phyloP scores from a whole-genome alignment of 345 rosid species.

The Linum tenue region DNA sequence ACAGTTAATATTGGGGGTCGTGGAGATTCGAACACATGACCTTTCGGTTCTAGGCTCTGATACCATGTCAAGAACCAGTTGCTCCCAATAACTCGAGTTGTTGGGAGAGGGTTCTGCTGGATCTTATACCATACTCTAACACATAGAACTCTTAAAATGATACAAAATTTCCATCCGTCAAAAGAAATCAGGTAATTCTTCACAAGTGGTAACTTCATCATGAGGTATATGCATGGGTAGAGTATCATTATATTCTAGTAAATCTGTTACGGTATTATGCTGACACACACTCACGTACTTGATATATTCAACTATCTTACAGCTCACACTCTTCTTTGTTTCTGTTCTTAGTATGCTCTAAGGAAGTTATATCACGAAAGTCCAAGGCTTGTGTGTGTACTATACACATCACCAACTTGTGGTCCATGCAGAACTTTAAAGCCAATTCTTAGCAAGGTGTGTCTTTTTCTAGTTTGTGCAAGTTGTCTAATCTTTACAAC shows the following conservation, averaged over 20 bases:
- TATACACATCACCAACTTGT: conserved; percentile 87
- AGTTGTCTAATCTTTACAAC: background rate
- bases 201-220: too few relatives aligned
- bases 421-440: conserved; percentile 96
- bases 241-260: background rate
- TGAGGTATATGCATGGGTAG: background rate
- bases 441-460: conserved; percentile 92
- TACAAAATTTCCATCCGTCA: too few relatives aligned
- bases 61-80: too few relatives aligned
- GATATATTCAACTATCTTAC: background rate
- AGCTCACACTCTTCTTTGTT: background rate
- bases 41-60: too few relatives aligned
- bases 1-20: too few relatives aligned
- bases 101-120: too few relatives aligned
- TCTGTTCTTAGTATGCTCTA: conserved; percentile 59
- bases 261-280: background rate
- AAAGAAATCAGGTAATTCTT: too few relatives aligned
- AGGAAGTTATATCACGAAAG: conserved; percentile 94
- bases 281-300: too few relatives aligned
- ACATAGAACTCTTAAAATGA: too few relatives aligned
- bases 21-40: too few relatives aligned
- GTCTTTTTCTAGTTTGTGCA: background rate
- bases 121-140: too few relatives aligned
- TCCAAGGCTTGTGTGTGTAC: conserved; percentile 73
- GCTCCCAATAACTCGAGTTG: too few relatives aligned